These are phyloP conservation scores for Pichia norvegensis DNA, from an alignment of 1,139 yeast genomes.

Conservation along the genomic window DNA sequence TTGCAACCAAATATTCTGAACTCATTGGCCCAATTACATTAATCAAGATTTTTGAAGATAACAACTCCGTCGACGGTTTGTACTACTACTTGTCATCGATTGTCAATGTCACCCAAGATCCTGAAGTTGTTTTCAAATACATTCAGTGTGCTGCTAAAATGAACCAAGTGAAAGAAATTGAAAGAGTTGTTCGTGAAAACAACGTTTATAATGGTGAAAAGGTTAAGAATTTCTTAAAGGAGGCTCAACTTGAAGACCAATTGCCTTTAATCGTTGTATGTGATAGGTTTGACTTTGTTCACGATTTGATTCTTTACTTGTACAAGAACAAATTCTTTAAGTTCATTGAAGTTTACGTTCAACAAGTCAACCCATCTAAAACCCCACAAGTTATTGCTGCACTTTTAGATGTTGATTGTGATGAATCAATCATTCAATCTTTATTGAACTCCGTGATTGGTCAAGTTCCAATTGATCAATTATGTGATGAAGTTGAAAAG, in stretches of 20 bases:
- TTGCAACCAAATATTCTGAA: conserved; percentile 93
- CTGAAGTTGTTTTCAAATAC: conserved; percentile 92
- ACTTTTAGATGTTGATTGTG: conserved; percentile 93
- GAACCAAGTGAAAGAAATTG: conserved; percentile 90
- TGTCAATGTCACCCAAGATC: conserved; percentile 88
- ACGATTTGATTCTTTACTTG: conserved; percentile 84
- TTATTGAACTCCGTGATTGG: conserved; percentile 83
- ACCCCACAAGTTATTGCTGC: conserved; percentile 98
- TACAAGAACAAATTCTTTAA: conserved; percentile 94
- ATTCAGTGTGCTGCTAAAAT: conserved; percentile 88
- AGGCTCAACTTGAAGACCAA: conserved; percentile 89
- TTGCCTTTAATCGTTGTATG: conserved; percentile 94
- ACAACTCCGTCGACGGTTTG: conserved; percentile 85
- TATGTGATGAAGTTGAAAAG: conserved; percentile 92
- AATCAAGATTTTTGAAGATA: conserved; percentile 88
- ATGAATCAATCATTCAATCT: conserved; percentile 76
- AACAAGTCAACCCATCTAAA: conserved; percentile 90
- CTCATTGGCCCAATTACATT: conserved; percentile 79
- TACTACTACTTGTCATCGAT: conserved; percentile 89
- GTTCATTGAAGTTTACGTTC: conserved; percentile 95
- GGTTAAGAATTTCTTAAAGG: conserved; percentile 93
- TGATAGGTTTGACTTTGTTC: conserved; percentile 86
- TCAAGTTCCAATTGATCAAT: conserved; percentile 84
- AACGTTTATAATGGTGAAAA: conserved; percentile 93
- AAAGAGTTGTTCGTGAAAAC: conserved; percentile 90